phyloP scores from a whole-genome alignment of 352 stramenopile species.

The Phytophthora melonis region DNA sequence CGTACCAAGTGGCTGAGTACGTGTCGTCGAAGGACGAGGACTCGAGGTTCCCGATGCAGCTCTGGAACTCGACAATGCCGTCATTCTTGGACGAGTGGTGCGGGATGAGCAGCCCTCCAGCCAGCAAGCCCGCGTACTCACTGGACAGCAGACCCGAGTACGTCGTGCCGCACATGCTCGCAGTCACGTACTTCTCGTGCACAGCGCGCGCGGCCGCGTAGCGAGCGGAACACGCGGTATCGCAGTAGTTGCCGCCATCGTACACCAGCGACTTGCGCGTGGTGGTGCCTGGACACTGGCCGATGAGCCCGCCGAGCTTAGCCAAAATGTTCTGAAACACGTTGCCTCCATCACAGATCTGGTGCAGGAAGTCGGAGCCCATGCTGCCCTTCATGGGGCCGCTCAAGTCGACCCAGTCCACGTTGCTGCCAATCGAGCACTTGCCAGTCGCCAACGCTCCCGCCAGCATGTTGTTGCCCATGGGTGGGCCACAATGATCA shows the following conservation, averaged over 20 bases:
- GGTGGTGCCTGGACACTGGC: conserved; percentile 52
- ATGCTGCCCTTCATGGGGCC: conserved; percentile 62
- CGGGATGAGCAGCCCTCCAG: conserved; percentile 48
- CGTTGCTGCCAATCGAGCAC: conserved; percentile 49
- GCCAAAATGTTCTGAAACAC: conserved; percentile 31
- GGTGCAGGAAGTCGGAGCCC: conserved; percentile 54
- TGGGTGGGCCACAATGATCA: conserved; percentile 65
- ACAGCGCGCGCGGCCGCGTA: conserved; percentile 47
- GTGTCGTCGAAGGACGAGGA: conserved; percentile 41
- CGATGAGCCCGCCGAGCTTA: conserved; percentile 41
- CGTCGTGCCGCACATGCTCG: conserved; percentile 52
- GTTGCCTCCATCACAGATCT: conserved; percentile 48
- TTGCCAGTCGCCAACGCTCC: conserved; percentile 53
- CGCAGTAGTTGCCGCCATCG: conserved; percentile 47
- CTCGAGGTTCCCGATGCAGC: conserved; percentile 56
- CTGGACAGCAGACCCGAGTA: conserved; percentile 53
- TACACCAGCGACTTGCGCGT: conserved; percentile 50
- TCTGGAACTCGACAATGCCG: conserved; percentile 72
- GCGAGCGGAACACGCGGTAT: conserved; percentile 27
- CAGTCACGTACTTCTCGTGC: conserved; percentile 47
- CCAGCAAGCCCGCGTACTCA: conserved; percentile 45
- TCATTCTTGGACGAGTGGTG: conserved; percentile 66
- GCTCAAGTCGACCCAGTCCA: conserved; percentile 52
- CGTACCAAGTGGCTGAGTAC: conserved; percentile 59
- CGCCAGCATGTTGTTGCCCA: conserved; percentile 69